Base-by-base conservation (phyloP, 495 filamentous ascomycete genomes). In the Aspergillus baeticus region DNA sequence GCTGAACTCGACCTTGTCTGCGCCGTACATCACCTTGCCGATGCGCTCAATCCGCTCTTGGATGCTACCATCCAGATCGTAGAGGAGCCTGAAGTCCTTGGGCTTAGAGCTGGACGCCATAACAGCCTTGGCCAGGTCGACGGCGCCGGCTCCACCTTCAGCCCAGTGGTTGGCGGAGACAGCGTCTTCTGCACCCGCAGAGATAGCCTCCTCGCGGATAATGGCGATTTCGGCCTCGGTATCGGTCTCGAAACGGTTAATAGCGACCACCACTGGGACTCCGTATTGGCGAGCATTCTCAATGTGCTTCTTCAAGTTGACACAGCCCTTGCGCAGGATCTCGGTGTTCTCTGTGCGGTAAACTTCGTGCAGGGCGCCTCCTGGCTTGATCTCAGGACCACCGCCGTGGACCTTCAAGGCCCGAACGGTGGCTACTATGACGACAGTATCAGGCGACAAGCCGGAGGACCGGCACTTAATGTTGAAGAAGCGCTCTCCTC, bases 401-500 rank as follows among this genome's bases (percentile, higher is more conserved):
- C 93, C 94, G 57, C 94, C 94, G 66, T 98, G 94, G 14, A 96
- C 92, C 79, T 98, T 98, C 48, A 98, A 77, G 3, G 94, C 94
- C 60, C 94, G 87, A 41, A 98, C 90, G 2, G 94, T 98, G 44
- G 94, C 92, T 21, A 98, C 94, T 51, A 98, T 87, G 34, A 98
- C 90, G 14, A 96, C 92, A 3, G 89, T 87, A 65, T 98, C 94
- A 7, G 94, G 94, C 1, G 89, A 85, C 36, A 98, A 81, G 17
- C 94, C 94, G 14, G 91, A 96, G 29, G 91, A 91, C 42, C 94
- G 87, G 77, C 94, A 98, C 81, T 98, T 98, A 77, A 98, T 98
- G 76, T 98, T 97, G 85, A 98, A 97, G 81, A 98, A 98, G 26
- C 94, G 88, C 81, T 98, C 94, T 49, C 94, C 94, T 56, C 94